Conservation (phyloP, 2,329 filamentous ascomycete genomes). For the Niveomyces coronatus region DNA sequence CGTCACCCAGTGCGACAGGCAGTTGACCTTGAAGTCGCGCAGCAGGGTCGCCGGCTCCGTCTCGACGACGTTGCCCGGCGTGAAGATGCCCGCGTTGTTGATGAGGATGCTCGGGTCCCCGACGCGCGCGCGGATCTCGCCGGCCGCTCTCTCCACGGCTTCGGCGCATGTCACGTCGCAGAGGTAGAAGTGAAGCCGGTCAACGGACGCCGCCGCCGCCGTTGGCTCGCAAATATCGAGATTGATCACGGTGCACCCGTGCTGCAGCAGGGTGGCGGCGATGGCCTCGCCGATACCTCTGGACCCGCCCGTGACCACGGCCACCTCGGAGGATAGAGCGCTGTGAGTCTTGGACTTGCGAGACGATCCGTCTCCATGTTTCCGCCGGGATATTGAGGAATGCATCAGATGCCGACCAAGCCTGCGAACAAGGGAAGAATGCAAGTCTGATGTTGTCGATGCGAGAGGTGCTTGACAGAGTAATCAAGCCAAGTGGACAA, state of each 20-base stretch:
- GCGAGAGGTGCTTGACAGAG: too few relatives aligned
- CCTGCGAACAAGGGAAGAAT: too few relatives aligned
- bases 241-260: slow-evolving; percentile 54
- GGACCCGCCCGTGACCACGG: slow-evolving; percentile 62
- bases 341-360: too few relatives aligned
- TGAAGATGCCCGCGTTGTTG: slow-evolving; percentile 55
- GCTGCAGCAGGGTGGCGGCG: slow-evolving; percentile 47
- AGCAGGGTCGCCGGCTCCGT: slow-evolving; percentile 42
- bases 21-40: slow-evolving; percentile 56
- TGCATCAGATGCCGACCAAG: too few relatives aligned
- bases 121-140: slow-evolving; percentile 38
- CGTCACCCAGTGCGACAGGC: slow-evolving; percentile 51
- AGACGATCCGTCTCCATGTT: too few relatives aligned
- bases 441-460: too few relatives aligned
- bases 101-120: slow-evolving; percentile 56
- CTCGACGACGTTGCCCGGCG: slow-evolving; percentile 45
- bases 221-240: slow-evolving; percentile 41
- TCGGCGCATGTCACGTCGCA: slow-evolving; percentile 52
- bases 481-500: too few relatives aligned
- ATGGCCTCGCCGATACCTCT: slow-evolving; percentile 58
- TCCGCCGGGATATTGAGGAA: too few relatives aligned
- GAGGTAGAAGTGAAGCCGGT: slow-evolving; percentile 50
- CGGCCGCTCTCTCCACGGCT: slow-evolving; percentile 37
- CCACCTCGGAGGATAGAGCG: too few relatives aligned
- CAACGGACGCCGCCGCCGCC: slow-evolving; percentile 6